phyloP scores from a whole-genome alignment of 208 protist species.

The Zelonia costaricensis region DNA sequence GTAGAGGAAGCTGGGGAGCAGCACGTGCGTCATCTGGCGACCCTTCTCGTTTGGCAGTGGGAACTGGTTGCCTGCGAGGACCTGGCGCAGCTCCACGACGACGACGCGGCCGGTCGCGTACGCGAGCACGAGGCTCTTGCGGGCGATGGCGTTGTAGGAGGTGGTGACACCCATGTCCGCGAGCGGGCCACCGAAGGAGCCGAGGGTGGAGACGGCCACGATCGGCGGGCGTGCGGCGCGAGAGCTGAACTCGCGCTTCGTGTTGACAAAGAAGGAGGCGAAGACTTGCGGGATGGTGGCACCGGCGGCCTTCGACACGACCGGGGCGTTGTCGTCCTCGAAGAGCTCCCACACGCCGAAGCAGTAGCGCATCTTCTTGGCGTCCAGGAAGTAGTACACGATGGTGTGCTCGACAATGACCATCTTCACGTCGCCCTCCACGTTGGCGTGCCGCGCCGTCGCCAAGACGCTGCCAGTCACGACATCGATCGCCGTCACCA shows the following conservation, averaged over 20 bases:
- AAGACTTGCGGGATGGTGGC: slow-evolving; percentile 74
- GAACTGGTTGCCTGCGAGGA: slow-evolving; percentile 71
- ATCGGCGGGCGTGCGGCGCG: slow-evolving; percentile 69
- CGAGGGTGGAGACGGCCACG: slow-evolving; percentile 65
- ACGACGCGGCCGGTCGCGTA: slow-evolving; percentile 77
- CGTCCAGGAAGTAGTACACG: slow-evolving; percentile 88
- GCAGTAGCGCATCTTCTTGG: slow-evolving; percentile 78
- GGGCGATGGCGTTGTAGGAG: slow-evolving; percentile 70
- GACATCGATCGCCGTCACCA: slow-evolving; percentile 76
- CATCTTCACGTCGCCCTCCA: slow-evolving; percentile 76
- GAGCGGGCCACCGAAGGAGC: slow-evolving; percentile 64
- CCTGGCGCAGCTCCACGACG: slow-evolving; percentile 60
- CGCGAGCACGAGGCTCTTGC: slow-evolving; percentile 82
- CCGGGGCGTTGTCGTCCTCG: slow-evolving; percentile 53
- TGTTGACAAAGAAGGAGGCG: slow-evolving; percentile 72
- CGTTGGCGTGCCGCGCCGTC: slow-evolving; percentile 72
- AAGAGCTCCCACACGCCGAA: slow-evolving; percentile 91
- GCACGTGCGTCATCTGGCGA: slow-evolving; percentile 61
- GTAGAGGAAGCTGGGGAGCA: slow-evolving; percentile 59
- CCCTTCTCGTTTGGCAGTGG: slow-evolving; percentile 47
- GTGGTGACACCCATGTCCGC: slow-evolving; percentile 78
- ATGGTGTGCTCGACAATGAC: slow-evolving; percentile 83
- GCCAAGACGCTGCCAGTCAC: slow-evolving; percentile 84
- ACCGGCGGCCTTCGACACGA: slow-evolving; percentile 56
- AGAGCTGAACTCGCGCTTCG: slow-evolving; percentile 73